phyloP scores from a whole-genome alignment of 352 stramenopile species.

The Globisporangium takayamanum region DNA sequence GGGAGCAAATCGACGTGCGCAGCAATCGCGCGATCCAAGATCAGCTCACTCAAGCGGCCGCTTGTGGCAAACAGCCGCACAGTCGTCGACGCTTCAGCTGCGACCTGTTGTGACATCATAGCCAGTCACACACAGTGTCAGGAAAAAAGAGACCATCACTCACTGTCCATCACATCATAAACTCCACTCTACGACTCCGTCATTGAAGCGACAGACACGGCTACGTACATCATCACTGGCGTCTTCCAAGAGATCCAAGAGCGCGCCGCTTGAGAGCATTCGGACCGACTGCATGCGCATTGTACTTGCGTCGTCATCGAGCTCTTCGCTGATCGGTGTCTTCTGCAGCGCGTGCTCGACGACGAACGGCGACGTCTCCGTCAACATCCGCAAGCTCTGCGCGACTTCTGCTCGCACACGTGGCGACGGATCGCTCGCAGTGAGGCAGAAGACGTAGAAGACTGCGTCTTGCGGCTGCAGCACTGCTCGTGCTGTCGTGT shows the following conservation, averaged over 20 bases:
- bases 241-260: slow-evolving; percentile 63
- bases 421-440: slow-evolving; percentile 22
- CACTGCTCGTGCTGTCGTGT: neutral
- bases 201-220: too few relatives aligned
- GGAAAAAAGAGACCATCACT: neutral
- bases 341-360: slow-evolving; percentile 47
- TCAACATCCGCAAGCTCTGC: slow-evolving; percentile 25
- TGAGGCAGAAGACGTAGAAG: slow-evolving; percentile 43
- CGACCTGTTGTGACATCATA: slow-evolving; percentile 20
- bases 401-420: slow-evolving; percentile 36
- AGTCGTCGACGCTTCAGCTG: slow-evolving; percentile 37
- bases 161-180: neutral
- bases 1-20: slow-evolving; percentile 49
- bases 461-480: slow-evolving; percentile 26
- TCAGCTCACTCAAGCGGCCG: slow-evolving; percentile 23
- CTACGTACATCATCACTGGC: slow-evolving; percentile 18
- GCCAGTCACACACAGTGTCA: neutral
- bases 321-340: slow-evolving; percentile 41
- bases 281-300: slow-evolving; percentile 31
- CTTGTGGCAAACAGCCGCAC: slow-evolving; percentile 26
- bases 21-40: slow-evolving; percentile 33
- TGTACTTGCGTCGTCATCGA: slow-evolving; percentile 14
- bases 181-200: too few relatives aligned
- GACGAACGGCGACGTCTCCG: slow-evolving; percentile 11
- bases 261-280: slow-evolving; percentile 58